Evolutionary conservation across 495 filamentous ascomycete genomes (phyloP).

Genomic region (Rusavskia elegans): DNA sequence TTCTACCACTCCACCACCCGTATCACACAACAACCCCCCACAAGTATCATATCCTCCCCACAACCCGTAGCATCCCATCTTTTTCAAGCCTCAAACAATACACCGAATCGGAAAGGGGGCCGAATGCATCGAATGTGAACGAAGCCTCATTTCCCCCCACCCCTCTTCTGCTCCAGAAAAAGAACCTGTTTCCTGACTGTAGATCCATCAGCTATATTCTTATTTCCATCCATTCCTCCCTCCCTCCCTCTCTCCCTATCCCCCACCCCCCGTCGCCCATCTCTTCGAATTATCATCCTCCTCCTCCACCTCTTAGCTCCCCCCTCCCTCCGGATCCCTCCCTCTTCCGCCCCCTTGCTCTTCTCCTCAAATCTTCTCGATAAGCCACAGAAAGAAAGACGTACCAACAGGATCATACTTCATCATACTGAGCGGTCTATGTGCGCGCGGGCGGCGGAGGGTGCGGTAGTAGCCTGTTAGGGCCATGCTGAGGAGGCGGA

Average conservation of each 20-base stretch:
- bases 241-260: not conserved
- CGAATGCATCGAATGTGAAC: no score
- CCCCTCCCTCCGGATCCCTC: no score
- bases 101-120: no score
- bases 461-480: conserved; percentile 96
- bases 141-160: conserved; percentile 14
- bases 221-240: not conserved
- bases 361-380: no score
- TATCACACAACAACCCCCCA: no score
- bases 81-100: no score
- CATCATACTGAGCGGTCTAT: conserved; percentile 83
- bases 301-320: no score
- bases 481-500: conserved; percentile 95
- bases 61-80: not conserved
- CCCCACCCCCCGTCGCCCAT: no score
- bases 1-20: no score
- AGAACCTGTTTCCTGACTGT: conserved; percentile 75
- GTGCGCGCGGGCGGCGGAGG: conserved; percentile 61
- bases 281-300: no score
- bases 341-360: no score
- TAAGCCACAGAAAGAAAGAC: conserved; percentile 15
- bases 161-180: conserved; percentile 78
- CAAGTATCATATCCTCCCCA: no score
- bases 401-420: conserved; percentile 98
- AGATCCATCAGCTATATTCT: not conserved